These are phyloP conservation scores for Mentha longifolia DNA, from an alignment of 257 asterid genomes.

Conservation along the genomic window DNA sequence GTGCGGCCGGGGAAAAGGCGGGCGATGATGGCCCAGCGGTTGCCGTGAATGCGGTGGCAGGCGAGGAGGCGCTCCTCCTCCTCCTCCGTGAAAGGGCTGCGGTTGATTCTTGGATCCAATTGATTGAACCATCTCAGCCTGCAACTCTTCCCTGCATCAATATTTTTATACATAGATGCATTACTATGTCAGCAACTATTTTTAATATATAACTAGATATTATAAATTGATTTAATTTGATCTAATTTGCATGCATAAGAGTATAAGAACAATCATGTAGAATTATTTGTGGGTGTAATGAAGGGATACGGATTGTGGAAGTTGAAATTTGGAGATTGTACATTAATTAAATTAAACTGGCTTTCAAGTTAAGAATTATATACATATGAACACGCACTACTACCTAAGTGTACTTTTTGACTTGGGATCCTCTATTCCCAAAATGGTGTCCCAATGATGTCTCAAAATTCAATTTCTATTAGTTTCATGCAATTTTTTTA, in stretches of 20 bases:
- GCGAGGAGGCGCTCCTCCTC: conserved; percentile 87
- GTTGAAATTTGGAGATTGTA: conserved; percentile 2
- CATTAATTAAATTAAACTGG: neutral
- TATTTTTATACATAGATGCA: no score
- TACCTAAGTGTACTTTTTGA: no score
- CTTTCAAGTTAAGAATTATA: neutral
- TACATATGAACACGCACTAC: neutral
- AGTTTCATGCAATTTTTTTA: no score
- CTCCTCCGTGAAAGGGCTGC: conserved; percentile 80
- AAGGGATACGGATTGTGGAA: neutral
- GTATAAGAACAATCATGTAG: no score
- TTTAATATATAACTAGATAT: neutral
- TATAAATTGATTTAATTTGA: no score
- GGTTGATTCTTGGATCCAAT: conserved; percentile 81
- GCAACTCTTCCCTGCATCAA: conserved; percentile 82
- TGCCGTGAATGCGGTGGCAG: conserved; percentile 78
- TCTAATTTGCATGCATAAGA: no score
- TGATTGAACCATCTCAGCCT: conserved; percentile 97
- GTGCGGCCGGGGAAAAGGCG: conserved; percentile 86
- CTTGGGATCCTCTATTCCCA: no score
- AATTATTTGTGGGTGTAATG: no score
- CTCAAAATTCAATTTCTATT: no score
- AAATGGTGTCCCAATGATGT: no score
- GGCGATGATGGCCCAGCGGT: conserved; percentile 91
- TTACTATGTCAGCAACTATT: conserved; percentile 1